A percentile compares a stretch with the other conserved stretches of the same genome.
Conservation (phyloP, 2,329 filamentous ascomycete species). For the Colletotrichum liaoningense region DNA sequence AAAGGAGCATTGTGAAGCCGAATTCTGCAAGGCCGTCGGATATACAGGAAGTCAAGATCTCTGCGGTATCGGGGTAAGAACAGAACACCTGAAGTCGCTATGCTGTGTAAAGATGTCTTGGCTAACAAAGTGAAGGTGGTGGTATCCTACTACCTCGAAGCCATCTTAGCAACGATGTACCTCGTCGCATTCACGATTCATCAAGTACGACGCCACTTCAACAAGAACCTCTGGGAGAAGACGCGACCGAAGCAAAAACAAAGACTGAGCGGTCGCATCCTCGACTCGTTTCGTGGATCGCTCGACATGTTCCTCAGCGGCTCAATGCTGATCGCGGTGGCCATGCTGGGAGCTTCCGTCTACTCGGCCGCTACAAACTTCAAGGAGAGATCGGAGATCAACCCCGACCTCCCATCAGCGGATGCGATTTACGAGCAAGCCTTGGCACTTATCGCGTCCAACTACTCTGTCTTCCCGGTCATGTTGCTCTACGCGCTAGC, state of each 20-base stretch:
- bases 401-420: slow-evolving; percentile 23
- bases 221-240: slow-evolving; percentile 10
- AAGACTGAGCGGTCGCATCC: neutral
- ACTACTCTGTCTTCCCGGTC: slow-evolving; percentile 32
- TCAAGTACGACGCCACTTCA: slow-evolving; percentile 3
- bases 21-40: slow-evolving; percentile 27
- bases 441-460: slow-evolving; percentile 25
- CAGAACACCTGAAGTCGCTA: too few species aligned
- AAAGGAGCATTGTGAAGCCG: slow-evolving; percentile 11
- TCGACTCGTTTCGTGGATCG: slow-evolving; percentile 34
- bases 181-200: slow-evolving; percentile 28
- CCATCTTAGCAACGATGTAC: slow-evolving; percentile 29
- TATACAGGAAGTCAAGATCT: slow-evolving; percentile 31
- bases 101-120: neutral
- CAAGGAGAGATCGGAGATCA: slow-evolving; percentile 2
- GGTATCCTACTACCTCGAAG: slow-evolving; percentile 31
- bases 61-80: slow-evolving; percentile 28
- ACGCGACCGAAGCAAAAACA: slow-evolving; percentile 1
- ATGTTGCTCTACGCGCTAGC: slow-evolving; percentile 32
- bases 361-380: slow-evolving; percentile 8
- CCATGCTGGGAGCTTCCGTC: slow-evolving; percentile 31
- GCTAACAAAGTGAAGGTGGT: slow-evolving; percentile 20
- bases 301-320: slow-evolving; percentile 31
- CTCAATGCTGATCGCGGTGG: slow-evolving; percentile 30
- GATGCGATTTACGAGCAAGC: slow-evolving; percentile 23